phyloP scores from a whole-genome alignment of 305 asterid species.

The Rubia occidens region DNA sequence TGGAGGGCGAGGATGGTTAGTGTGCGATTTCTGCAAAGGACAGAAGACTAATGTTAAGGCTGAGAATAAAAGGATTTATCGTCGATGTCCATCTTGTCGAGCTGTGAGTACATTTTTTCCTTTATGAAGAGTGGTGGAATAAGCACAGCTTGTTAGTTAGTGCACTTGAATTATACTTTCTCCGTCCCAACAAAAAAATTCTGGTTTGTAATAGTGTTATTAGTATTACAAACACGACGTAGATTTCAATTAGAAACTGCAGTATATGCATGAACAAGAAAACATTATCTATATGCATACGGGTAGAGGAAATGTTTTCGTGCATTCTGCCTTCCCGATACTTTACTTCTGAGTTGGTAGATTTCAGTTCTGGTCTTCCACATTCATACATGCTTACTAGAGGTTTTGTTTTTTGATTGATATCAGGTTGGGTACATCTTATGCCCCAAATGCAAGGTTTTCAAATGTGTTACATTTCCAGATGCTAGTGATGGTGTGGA shows the following conservation, averaged over 20 bases:
- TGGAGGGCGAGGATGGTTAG: conserved; percentile 61
- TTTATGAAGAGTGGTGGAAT: background rate
- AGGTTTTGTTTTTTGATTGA: background rate
- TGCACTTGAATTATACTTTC: background rate
- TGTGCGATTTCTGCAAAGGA: conserved; percentile 71
- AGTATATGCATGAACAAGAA: no score
- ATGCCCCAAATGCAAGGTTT: conserved; percentile 73
- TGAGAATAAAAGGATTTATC: conserved; percentile 46
- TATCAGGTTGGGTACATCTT: conserved; percentile 51
- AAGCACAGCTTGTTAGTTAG: background rate
- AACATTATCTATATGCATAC: background rate
- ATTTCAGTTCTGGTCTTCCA: background rate
- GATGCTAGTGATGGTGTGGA: conserved; percentile 39
- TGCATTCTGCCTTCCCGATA: no score
- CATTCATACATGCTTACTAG: background rate
- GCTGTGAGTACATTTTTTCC: conserved; percentile 48
- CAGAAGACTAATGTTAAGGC: conserved; percentile 56
- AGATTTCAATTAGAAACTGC: background rate
- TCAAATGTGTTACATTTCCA: conserved; percentile 61
- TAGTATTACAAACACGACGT: no score
- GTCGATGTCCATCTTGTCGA: conserved; percentile 74
- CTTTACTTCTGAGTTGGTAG: background rate
- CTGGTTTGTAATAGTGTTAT: no score
- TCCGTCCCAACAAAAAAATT: no score
- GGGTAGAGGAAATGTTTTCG: background rate